Evolutionary conservation across 805 yeast species (phyloP).

Genomic region (Zygoascus biomembranicola): DNA sequence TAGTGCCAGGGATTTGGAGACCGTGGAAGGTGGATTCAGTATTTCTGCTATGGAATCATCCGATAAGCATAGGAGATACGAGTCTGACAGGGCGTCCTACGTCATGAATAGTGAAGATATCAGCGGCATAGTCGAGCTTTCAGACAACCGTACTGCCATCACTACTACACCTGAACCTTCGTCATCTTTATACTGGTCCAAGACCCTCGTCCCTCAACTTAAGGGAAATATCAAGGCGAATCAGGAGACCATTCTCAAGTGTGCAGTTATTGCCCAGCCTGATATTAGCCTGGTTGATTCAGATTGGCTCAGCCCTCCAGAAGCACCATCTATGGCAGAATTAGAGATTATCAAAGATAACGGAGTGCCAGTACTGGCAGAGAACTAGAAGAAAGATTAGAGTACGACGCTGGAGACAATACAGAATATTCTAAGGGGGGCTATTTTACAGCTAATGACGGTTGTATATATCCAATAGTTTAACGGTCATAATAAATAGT

Average conservation of each 20-base stretch:
- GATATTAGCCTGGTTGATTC: not conserved
- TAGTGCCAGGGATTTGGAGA: constrained; percentile 3
- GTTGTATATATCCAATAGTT: too few species aligned
- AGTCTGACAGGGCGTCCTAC: not conserved
- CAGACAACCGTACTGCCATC: constrained; percentile 1
- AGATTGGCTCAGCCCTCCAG: constrained; percentile 5
- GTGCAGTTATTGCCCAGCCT: constrained; percentile 8
- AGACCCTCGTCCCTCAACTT: constrained; percentile 12
- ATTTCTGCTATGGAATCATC: not conserved
- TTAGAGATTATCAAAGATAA: not conserved
- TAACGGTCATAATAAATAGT: too few species aligned
- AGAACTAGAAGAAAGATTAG: not conserved
- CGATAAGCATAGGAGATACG: not conserved
- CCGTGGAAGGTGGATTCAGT: constrained; percentile 17
- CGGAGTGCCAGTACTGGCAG: not conserved
- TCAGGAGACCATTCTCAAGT: constrained; percentile 1
- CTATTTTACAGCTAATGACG: too few species aligned
- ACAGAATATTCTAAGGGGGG: too few species aligned
- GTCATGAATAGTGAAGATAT: constrained; percentile 7
- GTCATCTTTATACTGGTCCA: constrained; percentile 8
- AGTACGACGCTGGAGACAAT: too few species aligned
- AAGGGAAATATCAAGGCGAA: constrained; percentile 5
- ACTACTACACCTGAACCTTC: constrained; percentile 9
- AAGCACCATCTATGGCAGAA: constrained; percentile 3
- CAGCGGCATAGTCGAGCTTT: constrained; percentile 6